These are phyloP conservation scores for Haplographium delicatum DNA, from an alignment of 495 filamentous ascomycete genomes.

Conservation along the genomic window DNA sequence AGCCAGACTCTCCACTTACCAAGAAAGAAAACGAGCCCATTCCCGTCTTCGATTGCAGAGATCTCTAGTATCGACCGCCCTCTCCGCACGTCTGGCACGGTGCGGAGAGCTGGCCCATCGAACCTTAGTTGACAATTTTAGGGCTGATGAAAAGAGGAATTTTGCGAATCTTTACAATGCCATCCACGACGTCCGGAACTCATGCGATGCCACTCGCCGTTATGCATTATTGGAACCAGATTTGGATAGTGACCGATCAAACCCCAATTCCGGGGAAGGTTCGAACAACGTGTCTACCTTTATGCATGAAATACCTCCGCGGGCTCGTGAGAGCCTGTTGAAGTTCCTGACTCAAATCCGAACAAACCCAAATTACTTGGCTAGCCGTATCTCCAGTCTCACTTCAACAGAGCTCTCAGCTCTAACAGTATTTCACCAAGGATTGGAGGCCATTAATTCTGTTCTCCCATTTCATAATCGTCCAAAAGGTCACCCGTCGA, in stretches of 20 bases:
- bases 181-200: conserved; percentile 80
- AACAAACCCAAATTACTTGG: conserved; percentile 80
- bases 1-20: conserved; percentile 65
- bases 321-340: conserved; percentile 68
- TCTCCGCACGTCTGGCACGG: conserved; percentile 74
- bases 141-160: conserved; percentile 80
- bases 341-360: conserved; percentile 77
- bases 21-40: conserved; percentile 64
- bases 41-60: conserved; percentile 61
- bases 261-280: conserved; percentile 33
- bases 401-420: conserved; percentile 67
- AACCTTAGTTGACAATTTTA: conserved; percentile 82
- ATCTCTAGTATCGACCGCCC: conserved; percentile 64
- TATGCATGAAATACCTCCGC: conserved; percentile 71
- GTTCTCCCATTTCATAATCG: conserved; percentile 70
- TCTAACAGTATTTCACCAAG: conserved; percentile 67
- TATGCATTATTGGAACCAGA: conserved; percentile 67
- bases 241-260: conserved; percentile 47
- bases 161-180: conserved; percentile 87
- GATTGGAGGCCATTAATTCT: conserved; percentile 73
- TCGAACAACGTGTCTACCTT: conserved; percentile 59
- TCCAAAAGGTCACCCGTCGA: conserved; percentile 46
- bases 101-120: conserved; percentile 73
- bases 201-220: conserved; percentile 65
- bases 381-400: conserved; percentile 68